Percentiles rank a stretch among this genome's conserved stretches.
Evolutionary conservation across 305 asterid species (phyloP).

Genomic region (Fraxinus baroniana): DNA sequence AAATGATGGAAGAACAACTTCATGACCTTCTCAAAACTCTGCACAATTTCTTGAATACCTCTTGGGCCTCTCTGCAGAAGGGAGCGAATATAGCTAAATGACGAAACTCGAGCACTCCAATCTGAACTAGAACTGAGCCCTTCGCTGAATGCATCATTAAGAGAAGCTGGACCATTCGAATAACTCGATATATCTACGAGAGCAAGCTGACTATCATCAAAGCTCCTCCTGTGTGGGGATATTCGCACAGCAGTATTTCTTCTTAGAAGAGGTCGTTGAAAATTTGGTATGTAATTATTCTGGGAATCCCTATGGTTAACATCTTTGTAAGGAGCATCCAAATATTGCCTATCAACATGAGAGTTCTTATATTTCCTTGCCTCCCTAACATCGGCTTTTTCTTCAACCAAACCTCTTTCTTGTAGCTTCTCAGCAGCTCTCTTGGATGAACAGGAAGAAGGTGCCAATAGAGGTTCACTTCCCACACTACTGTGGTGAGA

Average conservation of each 20-base stretch:
- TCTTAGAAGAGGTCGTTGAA: slow-evolving; percentile 92
- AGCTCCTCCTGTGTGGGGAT: slow-evolving; percentile 91
- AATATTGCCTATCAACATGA: slow-evolving; percentile 64
- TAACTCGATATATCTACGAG: slow-evolving; percentile 70
- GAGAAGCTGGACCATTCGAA: slow-evolving; percentile 88
- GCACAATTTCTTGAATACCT: slow-evolving; percentile 89
- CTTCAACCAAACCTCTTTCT: slow-evolving; percentile 66
- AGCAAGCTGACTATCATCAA: slow-evolving; percentile 82
- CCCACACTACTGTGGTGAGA: slow-evolving; percentile 61
- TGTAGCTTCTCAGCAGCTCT: slow-evolving; percentile 75
- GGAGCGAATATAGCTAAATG: slow-evolving; percentile 72
- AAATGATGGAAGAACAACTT: slow-evolving; percentile 95
- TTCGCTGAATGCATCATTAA: slow-evolving; percentile 80
- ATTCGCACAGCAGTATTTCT: slow-evolving; percentile 77
- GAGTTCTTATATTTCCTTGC: slow-evolving; percentile 60
- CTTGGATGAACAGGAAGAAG: slow-evolving; percentile 69
- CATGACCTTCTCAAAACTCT: slow-evolving; percentile 98
- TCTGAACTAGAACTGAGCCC: slow-evolving; percentile 93
- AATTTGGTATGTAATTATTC: slow-evolving; percentile 65
- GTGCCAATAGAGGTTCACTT: slow-evolving; percentile 52
- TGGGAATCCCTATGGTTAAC: slow-evolving; percentile 66
- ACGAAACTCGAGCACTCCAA: slow-evolving; percentile 97
- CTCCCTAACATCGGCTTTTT: slow-evolving; percentile 67
- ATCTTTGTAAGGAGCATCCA: slow-evolving; percentile 64
- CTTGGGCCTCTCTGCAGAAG: slow-evolving; percentile 88